Base-by-base conservation (phyloP, 176 grass and related monocot species). In the Rhynchospora tenuis region DNA sequence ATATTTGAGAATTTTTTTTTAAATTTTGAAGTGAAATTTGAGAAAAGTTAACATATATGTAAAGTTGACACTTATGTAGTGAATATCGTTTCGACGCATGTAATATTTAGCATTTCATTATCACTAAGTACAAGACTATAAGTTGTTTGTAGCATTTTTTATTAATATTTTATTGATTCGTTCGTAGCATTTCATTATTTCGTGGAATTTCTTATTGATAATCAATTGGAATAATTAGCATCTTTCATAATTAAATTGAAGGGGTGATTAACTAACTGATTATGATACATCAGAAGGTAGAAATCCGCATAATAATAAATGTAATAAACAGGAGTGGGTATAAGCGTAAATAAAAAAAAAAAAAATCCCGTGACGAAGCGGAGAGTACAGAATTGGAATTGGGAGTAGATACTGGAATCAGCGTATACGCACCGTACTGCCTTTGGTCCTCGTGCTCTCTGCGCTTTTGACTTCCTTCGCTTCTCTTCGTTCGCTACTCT, bases 381-480 rank as follows among this genome's bases (percentile, higher is more conserved):
- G n/a, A 72, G 9, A 55, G 26, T 29, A 26, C 48, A 9, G n/a
- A n/a, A n/a, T n/a, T n/a, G n/a, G n/a, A 8, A 20, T 65, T 51
- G 42, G 79, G 58, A 82, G 47, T 50, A 27, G 64, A 82, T 82
- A 82, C 79, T 82, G 20, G 23, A 65, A 51, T 52, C 0, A 50
- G 80, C 42, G 59, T 67, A 82, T 67, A 13, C 22, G 7, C 61
- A 50, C 59, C 59, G 60, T 82, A 82, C 80, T 63, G 78, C 56
- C 56, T 80, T 80, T 60, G 44, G 6, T 80, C 52, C 76, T 80
- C 54, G 78, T 80, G 78, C 78, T 80, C 56, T 80, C 78, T 80
- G 56, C 78, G 12, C 78, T 80, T 80, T 80, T 80, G 78, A 80
- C 79, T 82, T 79, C 19, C 43, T 12, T 8, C 48, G 64, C 75